Evolutionary conservation across 148 eudicot species (phyloP).

Genomic region (Arbutus unedo): DNA sequence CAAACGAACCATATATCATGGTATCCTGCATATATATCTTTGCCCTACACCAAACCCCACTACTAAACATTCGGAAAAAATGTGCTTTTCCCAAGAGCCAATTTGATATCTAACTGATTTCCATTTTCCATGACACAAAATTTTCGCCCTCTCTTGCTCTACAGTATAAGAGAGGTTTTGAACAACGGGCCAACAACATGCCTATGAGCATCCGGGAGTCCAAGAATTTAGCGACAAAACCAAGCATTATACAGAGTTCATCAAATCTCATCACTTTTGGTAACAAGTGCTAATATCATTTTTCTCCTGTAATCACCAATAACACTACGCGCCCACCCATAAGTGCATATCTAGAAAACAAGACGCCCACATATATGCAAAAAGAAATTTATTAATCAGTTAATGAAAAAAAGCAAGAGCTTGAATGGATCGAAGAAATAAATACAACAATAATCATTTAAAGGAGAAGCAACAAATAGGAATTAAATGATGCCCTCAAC

Average conservation of each 20-base stretch:
- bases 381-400: background rate
- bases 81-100: no score
- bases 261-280: background rate
- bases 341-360: background rate
- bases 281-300: background rate
- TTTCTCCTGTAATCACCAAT: background rate
- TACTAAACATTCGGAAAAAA: no score
- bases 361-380: background rate
- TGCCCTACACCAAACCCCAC: no score
- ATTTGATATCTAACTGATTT: no score
- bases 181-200: no score
- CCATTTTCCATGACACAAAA: no score
- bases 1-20: no score
- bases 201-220: no score
- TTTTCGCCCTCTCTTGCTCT: no score
- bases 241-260: background rate
- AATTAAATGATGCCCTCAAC: background rate
- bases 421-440: background rate
- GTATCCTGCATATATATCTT: no score
- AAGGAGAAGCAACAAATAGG: constrained; percentile 10
- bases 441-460: constrained; percentile 11
- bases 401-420: background rate
- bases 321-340: background rate
- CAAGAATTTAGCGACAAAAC: no score
- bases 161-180: no score